Conservation (phyloP, 2,329 filamentous ascomycete genomes). For the Dissoconium aciculare region DNA sequence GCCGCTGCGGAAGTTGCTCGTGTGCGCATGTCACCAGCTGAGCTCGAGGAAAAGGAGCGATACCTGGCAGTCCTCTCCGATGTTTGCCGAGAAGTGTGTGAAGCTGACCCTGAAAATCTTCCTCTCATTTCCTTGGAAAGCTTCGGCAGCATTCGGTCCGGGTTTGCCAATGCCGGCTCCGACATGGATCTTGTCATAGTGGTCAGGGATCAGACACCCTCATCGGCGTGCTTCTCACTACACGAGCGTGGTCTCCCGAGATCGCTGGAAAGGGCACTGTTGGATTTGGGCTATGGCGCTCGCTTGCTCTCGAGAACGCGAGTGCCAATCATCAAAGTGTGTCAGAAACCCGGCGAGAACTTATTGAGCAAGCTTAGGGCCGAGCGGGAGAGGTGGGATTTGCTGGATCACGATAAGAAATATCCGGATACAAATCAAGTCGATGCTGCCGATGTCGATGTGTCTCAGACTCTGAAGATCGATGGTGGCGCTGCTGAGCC, state of each 20-base stretch:
- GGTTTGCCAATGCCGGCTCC: slow-evolving; percentile 74
- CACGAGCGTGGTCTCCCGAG: slow-evolving; percentile 50
- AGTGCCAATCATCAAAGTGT: slow-evolving; percentile 79
- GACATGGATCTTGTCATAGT: slow-evolving; percentile 81
- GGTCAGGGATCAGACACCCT: slow-evolving; percentile 30
- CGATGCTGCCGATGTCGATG: slow-evolving; percentile 10
- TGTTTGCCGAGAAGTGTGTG: slow-evolving; percentile 47
- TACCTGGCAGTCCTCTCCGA: slow-evolving; percentile 52
- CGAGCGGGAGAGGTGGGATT: slow-evolving; percentile 59
- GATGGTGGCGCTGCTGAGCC: slow-evolving; percentile 3
- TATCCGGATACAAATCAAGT: slow-evolving; percentile 23
- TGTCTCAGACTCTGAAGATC: background rate
- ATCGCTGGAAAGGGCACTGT: slow-evolving; percentile 57
- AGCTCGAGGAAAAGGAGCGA: slow-evolving; percentile 54
- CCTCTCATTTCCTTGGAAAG: slow-evolving; percentile 51
- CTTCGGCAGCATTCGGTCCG: slow-evolving; percentile 71
- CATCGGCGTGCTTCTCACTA: slow-evolving; percentile 17
- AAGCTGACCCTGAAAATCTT: slow-evolving; percentile 34
- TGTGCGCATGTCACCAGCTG: slow-evolving; percentile 47
- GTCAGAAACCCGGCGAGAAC: slow-evolving; percentile 49
- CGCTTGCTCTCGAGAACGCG: slow-evolving; percentile 63
- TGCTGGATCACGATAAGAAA: slow-evolving; percentile 32
- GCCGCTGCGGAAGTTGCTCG: slow-evolving; percentile 37
- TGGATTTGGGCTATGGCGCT: slow-evolving; percentile 59
- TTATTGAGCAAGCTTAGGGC: slow-evolving; percentile 47